A percentile compares a stretch with the other conserved stretches of the same genome.
These are phyloP conservation scores for Remersonia thermophila DNA, from an alignment of 2,329 filamentous ascomycete species.

Conservation along the genomic window DNA sequence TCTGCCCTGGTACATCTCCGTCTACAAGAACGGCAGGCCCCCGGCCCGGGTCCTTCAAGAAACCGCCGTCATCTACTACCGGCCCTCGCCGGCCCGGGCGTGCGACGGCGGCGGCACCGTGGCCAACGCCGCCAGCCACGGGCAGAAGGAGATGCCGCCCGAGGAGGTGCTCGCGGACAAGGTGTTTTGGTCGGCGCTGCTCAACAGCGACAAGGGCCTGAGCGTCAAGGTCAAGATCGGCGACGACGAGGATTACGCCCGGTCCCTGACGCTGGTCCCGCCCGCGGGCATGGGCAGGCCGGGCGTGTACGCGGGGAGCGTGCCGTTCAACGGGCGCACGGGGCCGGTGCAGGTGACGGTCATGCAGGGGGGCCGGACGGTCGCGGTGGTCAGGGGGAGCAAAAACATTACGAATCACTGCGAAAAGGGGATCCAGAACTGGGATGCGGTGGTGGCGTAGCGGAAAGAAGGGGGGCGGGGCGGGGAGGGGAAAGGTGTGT, in stretches of 20 bases:
- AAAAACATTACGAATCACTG: slow-evolving; percentile 8
- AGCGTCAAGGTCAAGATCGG: slow-evolving; percentile 9
- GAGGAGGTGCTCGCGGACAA: slow-evolving; percentile 10
- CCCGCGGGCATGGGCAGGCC: slow-evolving; percentile 6
- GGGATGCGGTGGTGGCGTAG: slow-evolving; percentile 9
- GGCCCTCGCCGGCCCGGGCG: slow-evolving; percentile 18
- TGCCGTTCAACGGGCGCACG: slow-evolving; percentile 8
- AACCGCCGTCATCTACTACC: slow-evolving; percentile 22
- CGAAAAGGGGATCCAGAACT: slow-evolving; percentile 11
- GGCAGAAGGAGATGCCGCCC: slow-evolving; percentile 8
- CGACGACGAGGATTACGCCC: slow-evolving; percentile 2
- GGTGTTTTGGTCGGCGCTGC: slow-evolving; percentile 12
- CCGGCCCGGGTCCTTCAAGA: slow-evolving; percentile 14
- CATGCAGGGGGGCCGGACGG: slow-evolving; percentile 1
- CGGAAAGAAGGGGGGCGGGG: too few relatives aligned
- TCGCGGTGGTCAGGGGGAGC: slow-evolving; percentile 9
- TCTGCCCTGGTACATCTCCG: slow-evolving; percentile 38
- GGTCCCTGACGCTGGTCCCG: not conserved
- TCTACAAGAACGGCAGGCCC: slow-evolving; percentile 31
- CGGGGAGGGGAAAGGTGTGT: too few relatives aligned
- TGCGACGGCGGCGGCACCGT: slow-evolving; percentile 22
- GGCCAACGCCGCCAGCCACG: slow-evolving; percentile 14
- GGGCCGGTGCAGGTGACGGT: slow-evolving; percentile 12
- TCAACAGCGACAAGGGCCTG: slow-evolving; percentile 8
- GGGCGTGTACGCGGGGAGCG: slow-evolving; percentile 13